Evolutionary conservation across 495 filamentous ascomycete genomes (phyloP).

Genomic region (Penicillium salamii): DNA sequence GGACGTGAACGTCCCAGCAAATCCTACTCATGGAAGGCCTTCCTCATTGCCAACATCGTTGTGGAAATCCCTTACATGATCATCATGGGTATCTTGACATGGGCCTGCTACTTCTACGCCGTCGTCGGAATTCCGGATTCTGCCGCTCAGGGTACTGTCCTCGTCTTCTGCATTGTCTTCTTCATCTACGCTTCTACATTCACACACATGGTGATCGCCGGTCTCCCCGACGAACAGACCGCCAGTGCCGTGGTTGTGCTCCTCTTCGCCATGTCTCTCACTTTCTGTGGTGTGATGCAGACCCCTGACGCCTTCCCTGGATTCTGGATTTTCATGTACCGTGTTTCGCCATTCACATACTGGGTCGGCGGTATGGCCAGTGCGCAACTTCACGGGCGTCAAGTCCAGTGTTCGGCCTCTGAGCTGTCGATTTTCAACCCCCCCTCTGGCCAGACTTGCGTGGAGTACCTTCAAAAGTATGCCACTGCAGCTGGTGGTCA

Average conservation of each 20-base stretch:
- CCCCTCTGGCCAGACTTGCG: conserved; percentile 46
- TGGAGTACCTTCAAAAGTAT: conserved; percentile 40
- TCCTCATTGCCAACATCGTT: conserved; percentile 61
- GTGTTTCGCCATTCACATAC: conserved; percentile 52
- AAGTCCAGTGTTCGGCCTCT: conserved; percentile 50
- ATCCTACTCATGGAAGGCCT: conserved; percentile 70
- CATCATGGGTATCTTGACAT: conserved; percentile 40
- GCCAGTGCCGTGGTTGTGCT: conserved; percentile 54
- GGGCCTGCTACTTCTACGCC: conserved; percentile 49
- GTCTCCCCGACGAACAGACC: conserved; percentile 51
- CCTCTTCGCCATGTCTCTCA: conserved; percentile 54
- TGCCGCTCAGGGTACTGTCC: conserved; percentile 45
- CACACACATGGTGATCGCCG: conserved; percentile 57
- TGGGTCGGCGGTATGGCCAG: conserved; percentile 55
- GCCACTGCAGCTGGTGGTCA: conserved; percentile 21
- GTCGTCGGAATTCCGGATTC: conserved; percentile 41
- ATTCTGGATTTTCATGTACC: conserved; percentile 60
- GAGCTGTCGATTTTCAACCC: conserved; percentile 56
- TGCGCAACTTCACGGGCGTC: conserved; percentile 51
- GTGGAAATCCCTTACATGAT: conserved; percentile 51
- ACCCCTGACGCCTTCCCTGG: conserved; percentile 53
- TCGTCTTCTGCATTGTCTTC: conserved; percentile 49
- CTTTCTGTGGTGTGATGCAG: conserved; percentile 61
- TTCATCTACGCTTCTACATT: conserved; percentile 48
- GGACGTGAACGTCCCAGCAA: conserved; percentile 65